Percentiles rank a stretch among this genome's conserved stretches.
These are phyloP conservation scores for Filobasidium wieringae DNA, from an alignment of 768 basidiomycete genomes.

Conservation along the genomic window DNA sequence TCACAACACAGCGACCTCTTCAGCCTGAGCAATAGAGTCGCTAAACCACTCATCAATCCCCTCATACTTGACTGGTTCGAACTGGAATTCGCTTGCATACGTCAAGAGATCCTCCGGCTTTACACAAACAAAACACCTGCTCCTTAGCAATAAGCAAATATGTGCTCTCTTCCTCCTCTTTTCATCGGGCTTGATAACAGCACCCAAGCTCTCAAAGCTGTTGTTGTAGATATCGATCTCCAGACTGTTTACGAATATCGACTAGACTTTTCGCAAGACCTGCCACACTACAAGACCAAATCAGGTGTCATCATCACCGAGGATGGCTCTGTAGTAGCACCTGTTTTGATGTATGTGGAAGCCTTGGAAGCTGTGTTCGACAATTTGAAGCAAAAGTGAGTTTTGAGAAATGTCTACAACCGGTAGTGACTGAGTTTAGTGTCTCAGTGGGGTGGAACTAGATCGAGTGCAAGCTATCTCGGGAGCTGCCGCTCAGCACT, in stretches of 20 bases:
- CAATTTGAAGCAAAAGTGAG: conserved; percentile 24
- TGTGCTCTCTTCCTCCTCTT: conserved; percentile 13
- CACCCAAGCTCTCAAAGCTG: conserved; percentile 59
- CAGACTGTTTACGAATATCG: conserved; percentile 55
- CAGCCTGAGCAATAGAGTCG: no score
- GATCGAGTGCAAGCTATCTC: conserved; percentile 53
- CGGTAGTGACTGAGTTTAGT: conserved; percentile 20
- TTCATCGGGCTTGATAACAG: conserved; percentile 80
- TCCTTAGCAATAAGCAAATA: neutral
- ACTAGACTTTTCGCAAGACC: conserved; percentile 68
- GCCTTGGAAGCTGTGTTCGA: conserved; percentile 67
- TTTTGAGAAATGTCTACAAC: conserved; percentile 22
- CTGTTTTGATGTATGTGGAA: conserved; percentile 73
- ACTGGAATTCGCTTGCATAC: no score
- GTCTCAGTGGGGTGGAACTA: conserved; percentile 44
- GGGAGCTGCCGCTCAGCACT: conserved; percentile 62
- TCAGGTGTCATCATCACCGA: conserved; percentile 41
- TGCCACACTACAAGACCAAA: conserved; percentile 45
- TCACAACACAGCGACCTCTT: no score
- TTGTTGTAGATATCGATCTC: conserved; percentile 51
- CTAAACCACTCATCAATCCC: no score
- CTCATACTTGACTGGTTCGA: no score
- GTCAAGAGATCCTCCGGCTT: no score
- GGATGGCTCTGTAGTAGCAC: conserved; percentile 63
- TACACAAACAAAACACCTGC: neutral